Evolutionary conservation across 2,329 filamentous ascomycete genomes (phyloP).

Genomic region (Fusarium euwallaceae): DNA sequence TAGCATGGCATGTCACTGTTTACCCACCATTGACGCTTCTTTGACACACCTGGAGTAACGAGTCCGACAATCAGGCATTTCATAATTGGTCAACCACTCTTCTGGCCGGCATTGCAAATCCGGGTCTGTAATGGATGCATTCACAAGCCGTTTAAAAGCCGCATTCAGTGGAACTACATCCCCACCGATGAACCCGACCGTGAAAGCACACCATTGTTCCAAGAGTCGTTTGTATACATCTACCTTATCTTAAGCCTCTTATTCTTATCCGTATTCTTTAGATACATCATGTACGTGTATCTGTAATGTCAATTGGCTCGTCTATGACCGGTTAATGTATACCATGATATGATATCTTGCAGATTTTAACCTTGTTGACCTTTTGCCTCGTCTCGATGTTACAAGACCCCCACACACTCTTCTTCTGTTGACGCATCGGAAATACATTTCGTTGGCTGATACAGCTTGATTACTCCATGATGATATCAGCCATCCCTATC

Average conservation of each 20-base stretch:
- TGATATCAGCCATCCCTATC: constrained; percentile 31
- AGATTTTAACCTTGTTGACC: background rate
- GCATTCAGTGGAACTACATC: constrained; percentile 26
- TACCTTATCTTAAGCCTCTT: background rate
- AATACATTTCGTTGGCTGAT: constrained; percentile 34
- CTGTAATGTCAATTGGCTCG: background rate
- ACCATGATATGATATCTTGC: background rate
- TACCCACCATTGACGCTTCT: background rate
- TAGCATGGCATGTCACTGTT: no score
- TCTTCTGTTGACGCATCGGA: constrained; percentile 23
- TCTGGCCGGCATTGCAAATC: constrained; percentile 15
- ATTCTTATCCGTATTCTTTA: background rate
- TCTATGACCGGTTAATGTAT: background rate
- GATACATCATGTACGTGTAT: background rate
- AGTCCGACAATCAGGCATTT: constrained; percentile 15
- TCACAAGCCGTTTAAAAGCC: constrained; percentile 33
- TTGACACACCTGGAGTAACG: background rate
- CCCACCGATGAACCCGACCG: constrained; percentile 10
- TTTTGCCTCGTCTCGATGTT: constrained; percentile 6
- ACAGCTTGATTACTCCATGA: constrained; percentile 32
- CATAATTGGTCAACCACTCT: constrained; percentile 21
- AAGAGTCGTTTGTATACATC: background rate
- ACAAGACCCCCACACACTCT: constrained; percentile 22
- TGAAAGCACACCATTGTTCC: constrained; percentile 1
- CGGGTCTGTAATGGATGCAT: constrained; percentile 12